Evolutionary conservation across 495 filamentous ascomycete species (phyloP), one percentile per base, ranked within the genome.

Genomic region (Hypoxylon trugodes): DNA sequence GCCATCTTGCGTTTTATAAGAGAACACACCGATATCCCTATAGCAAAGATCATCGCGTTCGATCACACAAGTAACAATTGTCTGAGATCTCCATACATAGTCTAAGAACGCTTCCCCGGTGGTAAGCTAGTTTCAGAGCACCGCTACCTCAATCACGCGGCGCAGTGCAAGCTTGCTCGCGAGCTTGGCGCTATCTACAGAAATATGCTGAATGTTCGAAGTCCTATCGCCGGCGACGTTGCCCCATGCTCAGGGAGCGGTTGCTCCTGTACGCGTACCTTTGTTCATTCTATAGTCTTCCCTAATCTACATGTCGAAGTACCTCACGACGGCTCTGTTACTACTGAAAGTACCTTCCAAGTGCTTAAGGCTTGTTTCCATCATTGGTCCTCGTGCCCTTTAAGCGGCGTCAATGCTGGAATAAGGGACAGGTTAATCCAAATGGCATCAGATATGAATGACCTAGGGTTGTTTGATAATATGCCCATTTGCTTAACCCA

Each of bases 1-100:
- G 78, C 81, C 8, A 82, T 78, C 2, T 65, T 83, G 21, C 55
- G 66, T 3, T 83, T 72, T 61, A 46, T 85, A 4, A 61, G 60
- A n/a, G 43, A 54, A 4, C 61, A 70, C 35, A 80, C 82, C n/a
- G 55, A 45, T 1, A 68, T 84, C 2, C 82, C 81, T 1, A 71
- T 81, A 6, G 76, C 84, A 2, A 53, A 63, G n/a, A 70, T 83
- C 19, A 52, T 79, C 25, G 68, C 65, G 5, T 84, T 73, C 51
- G 70, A 84, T 16, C 64, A 72, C 8, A 72, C 73, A 1, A 37
- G 37, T 0, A 26, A 74, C 1, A 82, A 80, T 47, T 48, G 53
- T 1, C 61, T 85, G 9, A 73, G 73, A 7, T 80, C 4, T 0
- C 45, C 46, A 0, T 51, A 51, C 3, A 50, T 43, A 28, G 10